These are phyloP conservation scores for Sugiyamaella lignohabitans DNA, from an alignment of 805 yeast genomes.

Conservation along the genomic window DNA sequence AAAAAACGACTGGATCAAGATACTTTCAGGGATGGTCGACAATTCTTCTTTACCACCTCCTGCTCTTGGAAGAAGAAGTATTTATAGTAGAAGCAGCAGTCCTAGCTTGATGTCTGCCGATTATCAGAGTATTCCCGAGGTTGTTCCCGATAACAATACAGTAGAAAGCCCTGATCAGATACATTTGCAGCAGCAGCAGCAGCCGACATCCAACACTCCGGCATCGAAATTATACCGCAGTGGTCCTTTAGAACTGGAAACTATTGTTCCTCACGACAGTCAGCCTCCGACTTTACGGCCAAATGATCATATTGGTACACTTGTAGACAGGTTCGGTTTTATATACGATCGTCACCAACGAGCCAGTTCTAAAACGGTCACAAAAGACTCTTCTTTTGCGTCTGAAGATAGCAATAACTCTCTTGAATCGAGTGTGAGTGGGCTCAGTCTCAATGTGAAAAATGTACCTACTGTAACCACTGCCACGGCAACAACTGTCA, in stretches of 20 bases:
- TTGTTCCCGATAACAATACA: background rate
- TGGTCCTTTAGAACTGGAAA: slow-evolving; percentile 42
- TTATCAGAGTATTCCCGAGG: background rate
- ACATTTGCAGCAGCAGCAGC: too few relatives aligned
- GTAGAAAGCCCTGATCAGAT: too few relatives aligned
- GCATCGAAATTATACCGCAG: background rate
- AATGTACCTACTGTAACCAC: slow-evolving; percentile 3
- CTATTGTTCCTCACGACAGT: slow-evolving; percentile 26
- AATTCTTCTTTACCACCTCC: background rate
- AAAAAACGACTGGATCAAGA: background rate
- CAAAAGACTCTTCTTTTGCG: background rate
- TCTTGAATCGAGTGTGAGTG: background rate
- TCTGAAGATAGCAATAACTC: background rate
- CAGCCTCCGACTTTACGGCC: slow-evolving; percentile 32
- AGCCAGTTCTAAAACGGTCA: background rate
- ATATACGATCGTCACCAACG: slow-evolving; percentile 28
- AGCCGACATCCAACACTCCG: too few relatives aligned
- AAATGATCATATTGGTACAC: slow-evolving; percentile 14
- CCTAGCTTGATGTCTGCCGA: background rate
- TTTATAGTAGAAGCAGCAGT: background rate
- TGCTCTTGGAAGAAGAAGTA: background rate
- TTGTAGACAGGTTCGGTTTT: slow-evolving; percentile 47
- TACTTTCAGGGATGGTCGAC: background rate
- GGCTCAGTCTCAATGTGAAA: background rate
- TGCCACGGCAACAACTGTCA: slow-evolving; percentile 1